Evolutionary conservation across 495 filamentous ascomycete species (phyloP).

Genomic region (Neurospora sp.): DNA sequence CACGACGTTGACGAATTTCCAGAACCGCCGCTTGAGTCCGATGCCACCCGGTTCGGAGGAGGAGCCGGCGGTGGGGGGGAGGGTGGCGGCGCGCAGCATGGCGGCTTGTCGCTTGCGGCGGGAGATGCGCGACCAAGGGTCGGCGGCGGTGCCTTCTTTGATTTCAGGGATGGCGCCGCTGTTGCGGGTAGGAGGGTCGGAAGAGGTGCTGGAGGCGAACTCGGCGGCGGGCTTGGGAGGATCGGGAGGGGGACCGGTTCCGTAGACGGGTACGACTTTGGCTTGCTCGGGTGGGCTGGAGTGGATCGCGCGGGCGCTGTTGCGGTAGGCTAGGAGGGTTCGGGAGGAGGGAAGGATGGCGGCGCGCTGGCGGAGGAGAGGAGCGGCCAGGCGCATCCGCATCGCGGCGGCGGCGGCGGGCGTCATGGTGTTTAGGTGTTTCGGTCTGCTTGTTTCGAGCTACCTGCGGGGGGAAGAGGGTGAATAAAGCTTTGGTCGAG

Average conservation of each 20-base stretch:
- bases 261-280: slow-evolving; percentile 54
- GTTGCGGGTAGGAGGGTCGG: not conserved
- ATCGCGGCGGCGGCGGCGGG: slow-evolving; percentile 7
- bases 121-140: slow-evolving; percentile 38
- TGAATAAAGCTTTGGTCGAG: not conserved
- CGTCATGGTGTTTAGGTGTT: not conserved
- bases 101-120: slow-evolving; percentile 24
- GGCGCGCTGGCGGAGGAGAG: slow-evolving; percentile 1
- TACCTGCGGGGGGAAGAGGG: not conserved
- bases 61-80: not conserved
- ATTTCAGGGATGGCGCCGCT: not conserved
- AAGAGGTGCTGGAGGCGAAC: slow-evolving; percentile 22
- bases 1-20: slow-evolving; percentile 67
- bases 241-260: slow-evolving; percentile 75
- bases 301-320: slow-evolving; percentile 27
- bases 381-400: slow-evolving; percentile 6
- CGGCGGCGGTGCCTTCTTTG: slow-evolving; percentile 2
- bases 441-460: not conserved
- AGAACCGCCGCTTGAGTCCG: slow-evolving; percentile 60
- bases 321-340: not conserved
- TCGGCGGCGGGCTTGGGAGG: slow-evolving; percentile 51
- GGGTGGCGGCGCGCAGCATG: not conserved
- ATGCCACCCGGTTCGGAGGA: not conserved
- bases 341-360: not conserved
- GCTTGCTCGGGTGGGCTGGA: slow-evolving; percentile 29